These are phyloP conservation scores for Rhytidiadelphus loreus DNA, from an alignment of 225 moss, liverwort and hornwort genomes.

Conservation along the genomic window DNA sequence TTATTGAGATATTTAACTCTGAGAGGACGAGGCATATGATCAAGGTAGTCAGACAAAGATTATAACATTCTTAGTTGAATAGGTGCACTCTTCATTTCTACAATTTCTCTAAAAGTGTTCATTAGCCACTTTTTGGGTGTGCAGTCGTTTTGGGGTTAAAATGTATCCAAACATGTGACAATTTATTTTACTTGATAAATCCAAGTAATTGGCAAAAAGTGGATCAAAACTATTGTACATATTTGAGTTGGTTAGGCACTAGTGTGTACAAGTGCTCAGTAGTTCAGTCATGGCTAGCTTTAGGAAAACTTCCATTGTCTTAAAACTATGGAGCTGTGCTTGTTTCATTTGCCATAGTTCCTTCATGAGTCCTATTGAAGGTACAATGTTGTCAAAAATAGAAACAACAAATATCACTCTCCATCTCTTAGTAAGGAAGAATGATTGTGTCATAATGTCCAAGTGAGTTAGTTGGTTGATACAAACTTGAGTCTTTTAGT, in stretches of 20 bases:
- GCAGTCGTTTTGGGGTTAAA: accelerated
- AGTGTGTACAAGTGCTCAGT: not conserved
- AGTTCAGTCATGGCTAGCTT: not conserved
- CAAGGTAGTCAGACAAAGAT: not conserved
- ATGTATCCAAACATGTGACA: not conserved
- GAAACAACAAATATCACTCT: not conserved
- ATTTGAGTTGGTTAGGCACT: not conserved
- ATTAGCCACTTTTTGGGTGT: not conserved
- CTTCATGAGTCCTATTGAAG: not conserved
- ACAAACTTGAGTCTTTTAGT: too few relatives aligned
- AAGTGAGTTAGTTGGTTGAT: not conserved
- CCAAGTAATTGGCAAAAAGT: not conserved
- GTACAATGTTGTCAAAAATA: not conserved
- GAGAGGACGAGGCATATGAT: accelerated
- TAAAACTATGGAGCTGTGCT: not conserved
- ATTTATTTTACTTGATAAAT: not conserved
- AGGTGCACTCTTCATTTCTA: not conserved
- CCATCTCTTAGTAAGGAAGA: not conserved
- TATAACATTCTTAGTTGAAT: not conserved
- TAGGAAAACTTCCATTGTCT: not conserved
- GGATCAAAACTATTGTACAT: not conserved
- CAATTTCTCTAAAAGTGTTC: not conserved
- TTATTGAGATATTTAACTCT: not conserved
- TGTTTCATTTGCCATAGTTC: not conserved
- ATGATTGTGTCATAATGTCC: not conserved